Evolutionary conservation across 23 red algal species (phyloP).

Genomic region (Gracilaria caudata): DNA sequence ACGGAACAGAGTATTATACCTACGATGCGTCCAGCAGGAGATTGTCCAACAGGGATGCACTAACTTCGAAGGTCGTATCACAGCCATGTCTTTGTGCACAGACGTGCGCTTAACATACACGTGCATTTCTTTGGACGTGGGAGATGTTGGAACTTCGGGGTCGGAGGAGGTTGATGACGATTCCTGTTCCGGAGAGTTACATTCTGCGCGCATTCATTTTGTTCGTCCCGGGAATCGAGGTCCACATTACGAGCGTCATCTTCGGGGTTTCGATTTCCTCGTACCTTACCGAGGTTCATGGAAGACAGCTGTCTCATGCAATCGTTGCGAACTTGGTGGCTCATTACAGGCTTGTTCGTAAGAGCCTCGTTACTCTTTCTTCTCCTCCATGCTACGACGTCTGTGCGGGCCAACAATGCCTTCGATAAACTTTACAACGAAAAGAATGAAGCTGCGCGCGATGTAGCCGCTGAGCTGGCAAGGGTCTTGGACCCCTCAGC

Average conservation of each 20-base stretch:
- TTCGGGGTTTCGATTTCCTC: background rate
- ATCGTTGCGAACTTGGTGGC: background rate
- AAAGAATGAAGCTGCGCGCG: conserved; percentile 1
- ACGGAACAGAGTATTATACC: no score
- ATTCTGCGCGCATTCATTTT: background rate
- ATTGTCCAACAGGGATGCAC: no score
- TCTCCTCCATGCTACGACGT: background rate
- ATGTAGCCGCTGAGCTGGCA: conserved; percentile 5
- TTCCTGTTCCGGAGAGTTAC: background rate
- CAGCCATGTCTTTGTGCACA: no score
- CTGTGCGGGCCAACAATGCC: background rate
- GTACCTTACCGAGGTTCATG: background rate
- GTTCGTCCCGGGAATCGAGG: background rate
- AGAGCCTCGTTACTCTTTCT: background rate
- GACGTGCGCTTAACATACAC: background rate
- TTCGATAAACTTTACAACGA: conserved; percentile 15
- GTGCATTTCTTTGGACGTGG: background rate
- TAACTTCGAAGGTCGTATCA: no score
- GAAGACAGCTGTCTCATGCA: background rate
- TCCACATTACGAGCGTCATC: background rate
- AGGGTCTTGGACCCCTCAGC: conserved; percentile 8
- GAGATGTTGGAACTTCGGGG: background rate
- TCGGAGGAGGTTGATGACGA: background rate
- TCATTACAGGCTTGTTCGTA: background rate
- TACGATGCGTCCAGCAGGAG: no score